Evolutionary conservation across 805 yeast genomes (phyloP).

Genomic region (Limtongia smithiae): DNA sequence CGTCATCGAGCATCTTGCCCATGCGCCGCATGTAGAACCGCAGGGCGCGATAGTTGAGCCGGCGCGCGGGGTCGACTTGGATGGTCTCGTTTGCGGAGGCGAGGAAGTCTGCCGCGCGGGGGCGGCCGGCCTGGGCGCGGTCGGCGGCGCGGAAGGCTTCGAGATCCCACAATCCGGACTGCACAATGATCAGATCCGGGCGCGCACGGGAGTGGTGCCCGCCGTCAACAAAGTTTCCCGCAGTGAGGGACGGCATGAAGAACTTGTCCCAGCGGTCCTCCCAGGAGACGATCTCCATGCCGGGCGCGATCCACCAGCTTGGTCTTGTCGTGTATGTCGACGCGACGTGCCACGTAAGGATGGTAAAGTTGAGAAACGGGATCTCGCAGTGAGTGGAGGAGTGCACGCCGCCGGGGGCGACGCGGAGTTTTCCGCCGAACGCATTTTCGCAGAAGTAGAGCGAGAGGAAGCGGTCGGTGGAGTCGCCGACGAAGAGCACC

Average conservation of each 20-base stretch:
- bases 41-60: constrained; percentile 2
- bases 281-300: constrained; percentile 6
- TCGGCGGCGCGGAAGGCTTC: neutral
- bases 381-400: constrained; percentile 8
- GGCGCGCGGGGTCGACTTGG: no score
- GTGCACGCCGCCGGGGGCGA: constrained; percentile 2
- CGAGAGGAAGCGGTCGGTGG: constrained; percentile 5
- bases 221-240: neutral
- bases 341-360: constrained; percentile 15
- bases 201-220: neutral
- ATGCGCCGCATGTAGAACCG: constrained; percentile 1
- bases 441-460: neutral
- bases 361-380: constrained; percentile 9
- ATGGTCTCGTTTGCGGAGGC: no score
- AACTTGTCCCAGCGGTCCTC: constrained; percentile 11
- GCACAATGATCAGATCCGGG: constrained; percentile 9
- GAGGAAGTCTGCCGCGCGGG: no score
- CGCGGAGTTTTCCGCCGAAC: neutral
- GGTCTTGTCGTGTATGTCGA: constrained; percentile 7
- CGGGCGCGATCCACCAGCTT: constrained; percentile 16
- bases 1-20: no score
- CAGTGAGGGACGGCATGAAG: neutral
- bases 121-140: no score
- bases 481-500: constrained; percentile 9
- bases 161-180: constrained; percentile 12